These are phyloP conservation scores for Kondoa subrosea DNA, from an alignment of 768 basidiomycete genomes.

Conservation along the genomic window DNA sequence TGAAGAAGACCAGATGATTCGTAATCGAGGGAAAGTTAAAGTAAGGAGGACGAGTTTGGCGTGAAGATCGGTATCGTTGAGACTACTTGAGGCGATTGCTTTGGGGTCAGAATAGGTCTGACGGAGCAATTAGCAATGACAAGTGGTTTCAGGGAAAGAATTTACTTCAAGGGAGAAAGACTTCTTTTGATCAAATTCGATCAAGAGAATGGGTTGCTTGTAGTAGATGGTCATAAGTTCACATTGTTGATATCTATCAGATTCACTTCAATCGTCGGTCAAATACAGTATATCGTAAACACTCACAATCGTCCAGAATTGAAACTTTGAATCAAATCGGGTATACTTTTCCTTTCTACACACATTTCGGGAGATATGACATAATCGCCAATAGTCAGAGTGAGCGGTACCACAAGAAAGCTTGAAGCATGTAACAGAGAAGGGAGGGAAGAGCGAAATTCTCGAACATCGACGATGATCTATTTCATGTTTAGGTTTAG, in stretches of 20 bases:
- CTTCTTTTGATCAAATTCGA: slow-evolving; percentile 96
- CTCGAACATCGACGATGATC: slow-evolving; percentile 93
- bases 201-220: slow-evolving; percentile 76
- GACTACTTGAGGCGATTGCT: slow-evolving; percentile 25
- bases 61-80: slow-evolving; percentile 36
- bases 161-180: slow-evolving; percentile 78
- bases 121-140: slow-evolving; percentile 19
- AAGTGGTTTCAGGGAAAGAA: slow-evolving; percentile 30
- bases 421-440: slow-evolving; percentile 70
- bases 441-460: slow-evolving; percentile 82
- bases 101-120: slow-evolving; percentile 32
- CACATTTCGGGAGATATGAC: slow-evolving; percentile 88
- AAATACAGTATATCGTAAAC: background rate
- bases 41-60: slow-evolving; percentile 82
- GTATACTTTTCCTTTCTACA: slow-evolving; percentile 84
- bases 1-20: slow-evolving; percentile 94
- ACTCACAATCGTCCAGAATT: slow-evolving; percentile 82
- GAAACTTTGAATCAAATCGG: slow-evolving; percentile 84
- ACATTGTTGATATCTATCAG: slow-evolving; percentile 75
- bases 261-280: background rate
- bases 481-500: slow-evolving; percentile 28
- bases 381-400: slow-evolving; percentile 88
- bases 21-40: slow-evolving; percentile 73
- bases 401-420: slow-evolving; percentile 69
- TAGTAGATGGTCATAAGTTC: slow-evolving; percentile 94